Evolutionary conservation across 73 alveolate genomes (phyloP), one percentile per base, ranked within the genome.

Genomic region (Halteria grandinella): DNA sequence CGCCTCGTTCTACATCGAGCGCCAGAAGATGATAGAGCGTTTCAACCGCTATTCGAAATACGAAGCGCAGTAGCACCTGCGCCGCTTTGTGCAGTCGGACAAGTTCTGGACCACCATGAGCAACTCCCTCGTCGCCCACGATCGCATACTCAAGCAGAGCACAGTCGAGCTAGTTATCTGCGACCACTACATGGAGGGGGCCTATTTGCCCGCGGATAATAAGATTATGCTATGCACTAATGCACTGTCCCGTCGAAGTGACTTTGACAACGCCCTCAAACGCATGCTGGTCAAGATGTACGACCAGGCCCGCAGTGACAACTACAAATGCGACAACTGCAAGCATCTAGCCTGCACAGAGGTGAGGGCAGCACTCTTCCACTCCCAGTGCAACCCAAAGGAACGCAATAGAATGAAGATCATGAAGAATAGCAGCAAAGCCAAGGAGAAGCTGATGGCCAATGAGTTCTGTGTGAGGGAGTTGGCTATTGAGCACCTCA

Each of bases 261-360:
- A 70, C 32, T 80, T 80, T 70, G 75, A 80, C 14, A 49, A 80
- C 55, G 90, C 85, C 1, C 37, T 80, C 0, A 53, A 24, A 25
- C 57, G 90, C 23, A 70, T 52, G 40, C 53, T 80, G n/a, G 43
- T 80, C 14, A 69, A 69, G 54, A 28, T 80, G 60, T 80, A 69
- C 32, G 90, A 80, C 57, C 43, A 69, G 52, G 49, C 48, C 15
- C 52, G 90, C 40, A 44, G 69, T 1, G 69, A 50, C 0, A 69
- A 52, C 12, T 80, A 80, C 36, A 45, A 80, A 37, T 75, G 63
- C 44, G 58, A 57, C 15, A 80, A 80, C 31, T 80, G 90, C 63
- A 80, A 80, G 57, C 90, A 80, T 36, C 45, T 70, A n/a, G 90
- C 90, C 0, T 80, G 90, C 69, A 33, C 85, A 0, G 90, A 80